phyloP scores from a whole-genome alignment of 2,329 filamentous ascomycete species.

The Venturia asperata region DNA sequence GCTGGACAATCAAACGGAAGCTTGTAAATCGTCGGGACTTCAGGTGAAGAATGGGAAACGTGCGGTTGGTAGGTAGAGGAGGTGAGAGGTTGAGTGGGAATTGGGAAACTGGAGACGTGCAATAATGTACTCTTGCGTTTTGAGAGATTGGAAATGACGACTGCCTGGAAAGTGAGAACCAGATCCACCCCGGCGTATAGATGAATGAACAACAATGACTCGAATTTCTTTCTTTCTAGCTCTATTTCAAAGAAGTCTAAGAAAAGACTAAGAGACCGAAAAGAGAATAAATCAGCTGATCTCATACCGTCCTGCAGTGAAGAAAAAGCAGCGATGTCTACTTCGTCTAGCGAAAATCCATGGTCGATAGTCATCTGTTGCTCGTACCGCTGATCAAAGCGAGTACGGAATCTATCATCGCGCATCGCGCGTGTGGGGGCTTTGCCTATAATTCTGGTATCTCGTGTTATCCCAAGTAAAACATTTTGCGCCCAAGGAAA shows the following conservation, averaged over 20 bases:
- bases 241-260: not conserved
- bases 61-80: no score
- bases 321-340: not conserved
- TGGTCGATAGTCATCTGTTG: constrained; percentile 1
- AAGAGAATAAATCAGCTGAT: not conserved
- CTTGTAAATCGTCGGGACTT: no score
- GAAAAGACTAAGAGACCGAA: not conserved
- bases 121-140: no score
- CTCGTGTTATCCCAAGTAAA: not conserved
- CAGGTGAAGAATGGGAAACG: no score
- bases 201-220: not conserved
- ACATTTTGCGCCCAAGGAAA: not conserved
- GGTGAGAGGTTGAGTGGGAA: no score
- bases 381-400: not conserved
- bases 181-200: no score
- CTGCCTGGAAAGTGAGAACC: not conserved
- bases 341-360: not conserved
- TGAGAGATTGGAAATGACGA: no score
- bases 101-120: no score
- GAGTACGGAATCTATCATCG: constrained; percentile 7
- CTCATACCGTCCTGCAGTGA: constrained; percentile 6
- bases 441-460: constrained; percentile 11
- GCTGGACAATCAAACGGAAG: no score
- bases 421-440: constrained; percentile 1
- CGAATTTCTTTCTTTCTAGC: not conserved